Evolutionary conservation across 352 stramenopile genomes (phyloP).

Genomic region (Globisporangium mamillatum): DNA sequence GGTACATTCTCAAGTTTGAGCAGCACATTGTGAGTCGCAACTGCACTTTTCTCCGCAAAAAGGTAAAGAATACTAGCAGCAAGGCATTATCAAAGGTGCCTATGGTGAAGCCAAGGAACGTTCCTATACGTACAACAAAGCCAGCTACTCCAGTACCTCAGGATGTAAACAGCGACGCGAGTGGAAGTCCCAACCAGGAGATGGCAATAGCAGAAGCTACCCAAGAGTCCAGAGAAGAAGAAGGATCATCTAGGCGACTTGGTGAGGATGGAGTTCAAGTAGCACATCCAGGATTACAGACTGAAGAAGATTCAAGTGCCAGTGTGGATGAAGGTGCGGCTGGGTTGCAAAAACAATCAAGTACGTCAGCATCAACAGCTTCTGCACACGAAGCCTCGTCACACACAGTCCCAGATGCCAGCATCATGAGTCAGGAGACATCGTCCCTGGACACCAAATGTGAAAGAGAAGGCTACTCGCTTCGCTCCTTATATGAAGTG

Average conservation of each 20-base stretch:
- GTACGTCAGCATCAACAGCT: background rate
- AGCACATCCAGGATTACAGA: background rate
- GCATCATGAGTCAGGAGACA: background rate
- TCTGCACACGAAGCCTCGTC: background rate
- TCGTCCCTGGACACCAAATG: background rate
- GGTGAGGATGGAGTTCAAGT: background rate
- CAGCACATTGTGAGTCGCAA: constrained; percentile 83
- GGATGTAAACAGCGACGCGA: background rate
- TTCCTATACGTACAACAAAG: background rate
- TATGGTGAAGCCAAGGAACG: background rate
- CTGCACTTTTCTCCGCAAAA: constrained; percentile 63
- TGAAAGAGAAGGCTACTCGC: constrained; percentile 19
- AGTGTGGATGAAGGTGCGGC: background rate
- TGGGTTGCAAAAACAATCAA: background rate
- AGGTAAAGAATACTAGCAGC: constrained; percentile 3
- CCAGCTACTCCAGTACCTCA: background rate
- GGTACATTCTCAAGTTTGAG: constrained; percentile 87
- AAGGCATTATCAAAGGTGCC: background rate
- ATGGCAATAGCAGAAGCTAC: background rate
- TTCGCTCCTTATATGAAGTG: constrained; percentile 31
- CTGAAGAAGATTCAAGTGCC: background rate
- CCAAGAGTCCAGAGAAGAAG: background rate
- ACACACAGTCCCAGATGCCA: no score
- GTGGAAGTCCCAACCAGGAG: background rate
- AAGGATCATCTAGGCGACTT: background rate